These are phyloP conservation scores for Penicillium sp. DNA, from an alignment of 2,329 filamentous ascomycete species.

Conservation along the genomic window DNA sequence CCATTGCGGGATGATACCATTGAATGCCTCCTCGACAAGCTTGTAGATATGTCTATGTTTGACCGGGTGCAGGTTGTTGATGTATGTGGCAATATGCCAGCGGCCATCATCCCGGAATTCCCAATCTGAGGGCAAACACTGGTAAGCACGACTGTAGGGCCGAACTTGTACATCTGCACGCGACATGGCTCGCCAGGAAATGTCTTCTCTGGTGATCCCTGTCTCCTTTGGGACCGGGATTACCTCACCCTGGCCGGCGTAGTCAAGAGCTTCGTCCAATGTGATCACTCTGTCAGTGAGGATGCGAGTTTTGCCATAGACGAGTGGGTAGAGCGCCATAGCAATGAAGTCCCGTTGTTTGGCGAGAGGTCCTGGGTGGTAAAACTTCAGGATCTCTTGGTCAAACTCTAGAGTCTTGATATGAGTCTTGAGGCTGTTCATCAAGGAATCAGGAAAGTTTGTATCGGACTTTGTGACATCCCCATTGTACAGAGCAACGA, in stretches of 20 bases:
- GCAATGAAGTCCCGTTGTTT: constrained; percentile 65
- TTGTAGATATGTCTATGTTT: constrained; percentile 38
- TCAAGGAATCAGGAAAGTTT: constrained; percentile 42
- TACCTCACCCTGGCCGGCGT: constrained; percentile 26
- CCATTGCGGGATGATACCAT: constrained; percentile 27
- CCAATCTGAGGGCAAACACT: constrained; percentile 50
- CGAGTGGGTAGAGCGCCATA: constrained; percentile 63
- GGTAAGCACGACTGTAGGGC: constrained; percentile 40
- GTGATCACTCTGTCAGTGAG: constrained; percentile 28
- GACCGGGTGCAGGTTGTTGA: constrained; percentile 49
- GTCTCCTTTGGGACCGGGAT: constrained; percentile 28
- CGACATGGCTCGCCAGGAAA: constrained; percentile 30
- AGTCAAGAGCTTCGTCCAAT: constrained; percentile 27
- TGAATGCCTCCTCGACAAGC: constrained; percentile 40
- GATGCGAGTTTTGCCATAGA: constrained; percentile 34
- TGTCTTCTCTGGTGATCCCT: constrained; percentile 34
- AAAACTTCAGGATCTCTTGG: constrained; percentile 56
- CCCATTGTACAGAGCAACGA: constrained; percentile 51
- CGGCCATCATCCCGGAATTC: constrained; percentile 29
- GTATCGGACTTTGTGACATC: constrained; percentile 58
- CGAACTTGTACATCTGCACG: constrained; percentile 29
- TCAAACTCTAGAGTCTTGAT: constrained; percentile 54
- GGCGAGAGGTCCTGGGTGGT: constrained; percentile 57
- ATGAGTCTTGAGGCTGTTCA: constrained; percentile 45
- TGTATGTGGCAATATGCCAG: constrained; percentile 43